phyloP scores from a whole-genome alignment of 2,329 filamentous ascomycete species.

The Microsporum audouinii region DNA sequence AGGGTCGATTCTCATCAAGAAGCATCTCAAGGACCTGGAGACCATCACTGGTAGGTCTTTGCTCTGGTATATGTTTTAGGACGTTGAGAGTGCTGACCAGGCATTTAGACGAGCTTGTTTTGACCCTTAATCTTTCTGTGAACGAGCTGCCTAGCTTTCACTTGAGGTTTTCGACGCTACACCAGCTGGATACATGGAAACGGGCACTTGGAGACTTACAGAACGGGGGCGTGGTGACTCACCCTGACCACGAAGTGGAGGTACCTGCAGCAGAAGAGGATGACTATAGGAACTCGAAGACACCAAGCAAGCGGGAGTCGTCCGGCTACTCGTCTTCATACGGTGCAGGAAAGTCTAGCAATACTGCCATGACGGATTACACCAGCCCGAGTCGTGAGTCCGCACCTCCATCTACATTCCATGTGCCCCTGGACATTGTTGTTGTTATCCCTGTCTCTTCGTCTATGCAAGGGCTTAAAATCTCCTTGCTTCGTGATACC shows the following conservation, averaged over 20 bases:
- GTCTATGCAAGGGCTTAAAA: constrained; percentile 99
- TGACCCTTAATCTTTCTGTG: constrained; percentile 85
- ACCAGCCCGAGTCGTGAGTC: constrained; percentile 52
- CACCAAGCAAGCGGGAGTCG: constrained; percentile 56
- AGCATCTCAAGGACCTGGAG: constrained; percentile 88
- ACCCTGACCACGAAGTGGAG: constrained; percentile 68
- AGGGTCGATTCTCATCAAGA: constrained; percentile 95
- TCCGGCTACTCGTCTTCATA: constrained; percentile 67
- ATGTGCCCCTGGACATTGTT: constrained; percentile 89
- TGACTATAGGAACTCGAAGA: constrained; percentile 53
- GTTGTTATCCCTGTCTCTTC: constrained; percentile 95
- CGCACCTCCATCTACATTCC: constrained; percentile 46
- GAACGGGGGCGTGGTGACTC: constrained; percentile 48
- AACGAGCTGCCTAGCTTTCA: constrained; percentile 88
- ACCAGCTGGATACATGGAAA: constrained; percentile 81
- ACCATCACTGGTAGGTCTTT: constrained; percentile 34
- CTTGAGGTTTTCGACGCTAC: constrained; percentile 71
- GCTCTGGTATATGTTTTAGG: not conserved
- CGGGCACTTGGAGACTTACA: constrained; percentile 77
- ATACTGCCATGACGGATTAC: constrained; percentile 86
- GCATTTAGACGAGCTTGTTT: constrained; percentile 58
- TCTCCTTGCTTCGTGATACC: constrained; percentile 82
- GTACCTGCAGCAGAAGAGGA: constrained; percentile 80
- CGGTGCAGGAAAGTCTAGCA: constrained; percentile 68
- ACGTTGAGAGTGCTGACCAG: not conserved